phyloP scores from a whole-genome alignment of 768 basidiomycete genomes.

The Mycena polygramma region DNA sequence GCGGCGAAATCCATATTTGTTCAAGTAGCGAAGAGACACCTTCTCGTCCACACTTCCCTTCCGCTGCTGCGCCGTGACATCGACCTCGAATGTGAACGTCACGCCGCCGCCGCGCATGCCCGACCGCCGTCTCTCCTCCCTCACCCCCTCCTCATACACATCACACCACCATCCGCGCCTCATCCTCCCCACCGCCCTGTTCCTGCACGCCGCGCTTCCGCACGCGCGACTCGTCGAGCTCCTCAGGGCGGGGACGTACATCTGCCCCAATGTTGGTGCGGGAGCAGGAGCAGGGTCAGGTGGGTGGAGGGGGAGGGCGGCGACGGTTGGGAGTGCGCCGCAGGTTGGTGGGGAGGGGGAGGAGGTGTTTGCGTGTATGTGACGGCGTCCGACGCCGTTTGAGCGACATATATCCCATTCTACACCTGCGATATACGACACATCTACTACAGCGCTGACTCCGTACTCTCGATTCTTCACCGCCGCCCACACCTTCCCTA shows the following conservation, averaged over 20 bases:
- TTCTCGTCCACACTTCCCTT: no score
- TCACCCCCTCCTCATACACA: slow-evolving; percentile 15
- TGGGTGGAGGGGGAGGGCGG: not conserved
- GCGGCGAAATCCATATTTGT: not conserved
- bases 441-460: no score
- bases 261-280: slow-evolving; percentile 23
- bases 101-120: no score
- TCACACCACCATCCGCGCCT: slow-evolving; percentile 41
- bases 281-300: not conserved
- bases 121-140: not conserved
- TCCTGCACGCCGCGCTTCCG: slow-evolving; percentile 68
- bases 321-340: not conserved
- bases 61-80: no score
- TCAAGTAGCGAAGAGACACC: not conserved
- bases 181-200: slow-evolving; percentile 65
- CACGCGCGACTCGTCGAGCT: slow-evolving; percentile 66
- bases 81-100: no score
- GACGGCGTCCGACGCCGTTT: no score
- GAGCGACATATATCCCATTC: no score
- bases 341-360: no score
- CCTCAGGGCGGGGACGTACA: slow-evolving; percentile 62
- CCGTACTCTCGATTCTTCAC: no score
- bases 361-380: no score
- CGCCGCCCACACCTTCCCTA: no score
- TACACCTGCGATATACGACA: no score